phyloP scores from a whole-genome alignment of 345 rosid species.

The Zanthoxylum bungeanum region DNA sequence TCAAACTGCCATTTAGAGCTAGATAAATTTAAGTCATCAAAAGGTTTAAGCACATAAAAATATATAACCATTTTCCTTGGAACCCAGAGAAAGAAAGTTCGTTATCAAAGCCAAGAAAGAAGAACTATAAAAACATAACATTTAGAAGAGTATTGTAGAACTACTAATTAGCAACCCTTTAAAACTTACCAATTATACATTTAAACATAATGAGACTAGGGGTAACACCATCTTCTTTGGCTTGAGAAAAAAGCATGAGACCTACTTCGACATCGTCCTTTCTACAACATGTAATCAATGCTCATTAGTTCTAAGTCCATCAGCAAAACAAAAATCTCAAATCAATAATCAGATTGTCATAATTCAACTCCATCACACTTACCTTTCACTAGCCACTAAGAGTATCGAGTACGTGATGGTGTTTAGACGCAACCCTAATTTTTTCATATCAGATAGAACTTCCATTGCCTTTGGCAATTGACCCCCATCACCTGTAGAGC shows the following conservation, averaged over 20 bases:
- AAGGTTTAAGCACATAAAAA: background rate
- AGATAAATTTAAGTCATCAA: background rate
- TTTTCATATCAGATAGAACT: slow-evolving; percentile 70
- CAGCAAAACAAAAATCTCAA: background rate
- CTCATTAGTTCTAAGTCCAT: slow-evolving; percentile 3
- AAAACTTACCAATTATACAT: slow-evolving; percentile 76
- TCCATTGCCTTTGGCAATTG: slow-evolving; percentile 78
- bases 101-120: background rate
- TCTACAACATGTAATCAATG: slow-evolving; percentile 35
- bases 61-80: background rate
- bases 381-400: slow-evolving; percentile 83
- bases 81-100: background rate
- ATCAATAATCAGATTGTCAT: background rate
- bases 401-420: slow-evolving; percentile 80
- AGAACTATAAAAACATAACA: background rate
- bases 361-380: slow-evolving; percentile 18
- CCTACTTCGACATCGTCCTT: slow-evolving; percentile 78
- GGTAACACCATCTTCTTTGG: slow-evolving; percentile 61
- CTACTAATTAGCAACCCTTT: background rate
- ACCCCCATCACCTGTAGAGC: slow-evolving; percentile 73
- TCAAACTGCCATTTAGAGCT: background rate
- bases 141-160: background rate
- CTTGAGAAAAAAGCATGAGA: slow-evolving; percentile 59
- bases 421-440: slow-evolving; percentile 57
- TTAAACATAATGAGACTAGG: slow-evolving; percentile 67